Evolutionary conservation across 148 eudicot species (phyloP), one percentile per base, ranked within the genome.

Genomic region (Vaccinium vitisidaea): DNA sequence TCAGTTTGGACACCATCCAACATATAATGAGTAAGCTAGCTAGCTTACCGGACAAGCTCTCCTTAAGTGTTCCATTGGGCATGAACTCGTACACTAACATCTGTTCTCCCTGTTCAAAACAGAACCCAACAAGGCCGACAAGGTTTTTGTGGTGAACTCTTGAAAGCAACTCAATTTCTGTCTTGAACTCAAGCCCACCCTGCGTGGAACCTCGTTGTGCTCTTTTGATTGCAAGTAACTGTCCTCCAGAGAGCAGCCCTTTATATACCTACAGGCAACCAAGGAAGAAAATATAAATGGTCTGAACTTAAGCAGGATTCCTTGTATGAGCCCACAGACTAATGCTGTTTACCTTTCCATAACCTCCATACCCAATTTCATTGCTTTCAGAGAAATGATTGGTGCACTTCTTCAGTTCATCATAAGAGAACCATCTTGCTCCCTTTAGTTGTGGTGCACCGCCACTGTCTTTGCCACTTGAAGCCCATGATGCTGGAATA

Each of bases 81-180:
- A 95, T 92, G 74, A 88, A 97, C 88, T 97, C 99, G 50, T 97
- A 97, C 15, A 97, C 99, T 83, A 97, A 65, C 91, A 95, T 94
- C 80, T 95, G 98, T 83, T 97, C 98, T 43, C 91, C 94, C 63
- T 94, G 94, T 84, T 97, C 98, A 54, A 95, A 97, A 84, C 98
- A 95, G 85, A 97, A 97, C 3, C 99, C 99, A 80, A 95, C 89
- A 43, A 97, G 91, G 61, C 87, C 88, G 8, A 97, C 98, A 16
- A 97, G 89, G 84, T 97, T 97, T 85, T 95, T 97, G 87, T 97
- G 99, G 89, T 97, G 99, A 88, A 97, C 98, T 73, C 99, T 89
- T 15, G 99, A 97, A 49, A 97, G 98, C 91, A 95, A 81, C 89
- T 97, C 99, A 79, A 97, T 95, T 83, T 97, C 99, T 5, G 95